Evolutionary conservation across 2,329 filamentous ascomycete genomes (phyloP).

Genomic region (Aureobasidium lini): DNA sequence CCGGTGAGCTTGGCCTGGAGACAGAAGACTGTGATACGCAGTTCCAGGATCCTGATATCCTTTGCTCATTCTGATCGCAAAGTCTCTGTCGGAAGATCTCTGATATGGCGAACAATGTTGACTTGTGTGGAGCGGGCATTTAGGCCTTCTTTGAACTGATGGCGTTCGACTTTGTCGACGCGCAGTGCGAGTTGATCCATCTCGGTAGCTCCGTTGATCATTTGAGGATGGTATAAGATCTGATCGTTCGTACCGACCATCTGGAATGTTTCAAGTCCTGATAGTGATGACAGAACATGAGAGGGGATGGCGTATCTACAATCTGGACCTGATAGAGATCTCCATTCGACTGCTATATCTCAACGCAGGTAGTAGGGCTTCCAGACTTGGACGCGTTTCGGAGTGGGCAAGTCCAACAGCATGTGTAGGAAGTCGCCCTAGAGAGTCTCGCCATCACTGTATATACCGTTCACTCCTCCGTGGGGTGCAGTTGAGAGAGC

Average conservation of each 20-base stretch:
- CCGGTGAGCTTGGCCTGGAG: background rate
- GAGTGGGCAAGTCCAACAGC: no score
- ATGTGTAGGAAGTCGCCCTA: no score
- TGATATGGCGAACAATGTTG: background rate
- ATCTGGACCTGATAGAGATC: no score
- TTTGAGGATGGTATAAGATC: background rate
- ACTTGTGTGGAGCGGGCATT: background rate
- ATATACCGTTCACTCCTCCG: no score
- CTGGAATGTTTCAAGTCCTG: no score
- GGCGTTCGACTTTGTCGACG: background rate
- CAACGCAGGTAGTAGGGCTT: no score
- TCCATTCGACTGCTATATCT: no score
- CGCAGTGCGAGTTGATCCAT: background rate
- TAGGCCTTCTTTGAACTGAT: background rate
- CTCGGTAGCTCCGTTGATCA: background rate
- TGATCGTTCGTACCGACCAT: background rate
- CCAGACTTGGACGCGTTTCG: no score
- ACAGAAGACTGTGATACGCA: background rate
- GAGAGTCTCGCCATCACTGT: no score
- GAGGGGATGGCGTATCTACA: no score
- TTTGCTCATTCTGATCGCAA: background rate
- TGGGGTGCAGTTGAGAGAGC: no score
- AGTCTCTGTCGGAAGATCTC: background rate
- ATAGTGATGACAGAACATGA: no score
- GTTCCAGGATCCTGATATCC: background rate